Base-by-base conservation (phyloP, 495 filamentous ascomycete genomes). In the Jackrogersella multiformis region DNA sequence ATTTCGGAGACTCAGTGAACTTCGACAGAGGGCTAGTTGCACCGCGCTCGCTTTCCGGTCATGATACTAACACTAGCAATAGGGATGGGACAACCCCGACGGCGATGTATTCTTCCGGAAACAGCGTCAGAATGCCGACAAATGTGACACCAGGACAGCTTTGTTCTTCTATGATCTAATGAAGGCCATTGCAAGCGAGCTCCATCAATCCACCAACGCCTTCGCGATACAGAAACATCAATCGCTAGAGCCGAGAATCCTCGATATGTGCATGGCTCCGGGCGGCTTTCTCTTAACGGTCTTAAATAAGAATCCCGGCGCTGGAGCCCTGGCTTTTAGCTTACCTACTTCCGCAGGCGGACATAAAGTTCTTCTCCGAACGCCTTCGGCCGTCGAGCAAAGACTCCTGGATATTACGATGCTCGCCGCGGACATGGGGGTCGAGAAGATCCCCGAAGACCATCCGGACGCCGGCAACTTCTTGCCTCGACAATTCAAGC, bases 261-360 rank as follows among this genome's bases (percentile, higher is more conserved):
- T 88, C 1, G 83, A 89, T 64, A 69, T 87, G 38, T 87, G 86
- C 69, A 83, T 85, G 77, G 86, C 85, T 0, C 86, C 86, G 1
- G 85, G 86, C 6, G 84, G 80, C 2, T 88, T 82, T 62, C 75
- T 80, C 8, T 51, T 63, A 0, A 66, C 69, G 2, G 76, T 74
- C 0, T 63, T 85, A 24, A 64, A 71, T 4, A 49, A 73, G 4
- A 82, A 82, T 55, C 76, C 72, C 2, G 23, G 46, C 0, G 80
- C 83, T 5, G 48, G 23, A 12, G 76, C 75, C 4, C 56, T 61
- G n/a, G 84, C 74, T 13, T 77, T 86, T 66, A 85, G 72, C 26
- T 67, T 87, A 16, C 79, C 80, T 0, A 4, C 13, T 2, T 34
- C 53, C 2, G n/a, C 73, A 28, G 83, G 82, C 1, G 81, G 84